Percentiles rank a stretch among this genome's conserved stretches.
Conservation (phyloP, 176 grass and related monocot genomes). For the Bolboschoenus planiculmis region DNA sequence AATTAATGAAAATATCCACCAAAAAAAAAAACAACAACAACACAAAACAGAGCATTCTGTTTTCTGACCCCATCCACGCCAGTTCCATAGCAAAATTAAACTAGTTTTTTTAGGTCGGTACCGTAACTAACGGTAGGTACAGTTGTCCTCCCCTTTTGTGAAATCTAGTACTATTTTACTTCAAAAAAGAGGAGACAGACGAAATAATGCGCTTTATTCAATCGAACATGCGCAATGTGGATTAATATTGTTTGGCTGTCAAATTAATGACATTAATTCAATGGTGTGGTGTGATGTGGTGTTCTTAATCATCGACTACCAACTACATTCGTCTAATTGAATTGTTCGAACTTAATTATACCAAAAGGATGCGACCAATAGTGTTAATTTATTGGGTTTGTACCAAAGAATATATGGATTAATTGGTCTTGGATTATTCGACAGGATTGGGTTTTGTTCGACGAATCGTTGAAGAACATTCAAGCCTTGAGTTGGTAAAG, state of each 20-base stretch:
- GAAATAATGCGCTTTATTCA: background rate
- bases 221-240: background rate
- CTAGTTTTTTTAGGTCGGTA: background rate
- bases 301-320: slow-evolving; percentile 4
- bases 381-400: background rate
- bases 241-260: slow-evolving; percentile 11
- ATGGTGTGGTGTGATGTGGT: background rate
- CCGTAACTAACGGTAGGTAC: slow-evolving; percentile 10
- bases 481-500: background rate
- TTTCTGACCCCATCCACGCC: background rate
- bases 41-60: background rate
- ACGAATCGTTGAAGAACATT: background rate
- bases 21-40: background rate
- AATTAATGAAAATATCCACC: background rate
- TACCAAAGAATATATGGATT: slow-evolving; percentile 1
- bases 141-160: background rate
- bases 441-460: background rate
- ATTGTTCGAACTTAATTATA: background rate
- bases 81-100: background rate
- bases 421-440: background rate
- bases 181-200: background rate
- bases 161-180: background rate
- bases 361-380: background rate
- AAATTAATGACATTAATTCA: slow-evolving; percentile 2
- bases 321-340: background rate